Evolutionary conservation across 1,284 basidiomycete genomes (phyloP), one percentile per base, ranked within the genome.

Genomic region (Anthracocystis panici-leucophaei): DNA sequence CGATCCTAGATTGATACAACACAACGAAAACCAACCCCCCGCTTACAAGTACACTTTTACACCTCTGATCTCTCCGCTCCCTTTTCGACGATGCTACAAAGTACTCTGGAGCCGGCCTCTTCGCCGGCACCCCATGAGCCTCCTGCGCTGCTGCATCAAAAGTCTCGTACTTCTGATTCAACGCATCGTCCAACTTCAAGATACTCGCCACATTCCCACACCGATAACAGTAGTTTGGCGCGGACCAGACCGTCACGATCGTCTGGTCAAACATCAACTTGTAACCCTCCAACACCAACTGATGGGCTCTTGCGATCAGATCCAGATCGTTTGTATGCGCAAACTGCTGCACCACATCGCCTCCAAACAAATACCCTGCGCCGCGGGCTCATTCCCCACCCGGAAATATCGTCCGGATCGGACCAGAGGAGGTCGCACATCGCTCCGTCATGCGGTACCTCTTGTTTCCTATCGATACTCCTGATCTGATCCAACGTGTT

Each of bases 381-480:
- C 96, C 95, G 76, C 95, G 90, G 95, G n/a, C 94, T 97, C 75
- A 99, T 88, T 40, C 95, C 95, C 96, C 96, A 84, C 1, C 83
- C 83, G 2, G 68, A 58, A 20, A 83, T 82, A 23, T 84, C 81
- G 85, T 99, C 96, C 40, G 96, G 97, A 88, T 99, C 96, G 61
- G 95, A 97, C 96, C 96, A 99, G 21, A 99, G 88, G 7, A 99
- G 87, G 86, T 99, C 97, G 84, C 96, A 99, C 95, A 99, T 98
- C 9, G 95, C 91, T 10, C 97, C 96, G 84, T 99, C 96, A 85
- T 99, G 97, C n/a, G 96, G 96, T 12, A 99, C 97, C 85, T 99
- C 96, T 87, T 98, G 95, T 86, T 97, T 95, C 35, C 96, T 88
- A 87, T 98, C 96, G 78, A 99, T 96, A 44, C 91, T 89, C 49